phyloP scores from a whole-genome alignment of 163 green algal genomes.

The Prototheca cutis region DNA sequence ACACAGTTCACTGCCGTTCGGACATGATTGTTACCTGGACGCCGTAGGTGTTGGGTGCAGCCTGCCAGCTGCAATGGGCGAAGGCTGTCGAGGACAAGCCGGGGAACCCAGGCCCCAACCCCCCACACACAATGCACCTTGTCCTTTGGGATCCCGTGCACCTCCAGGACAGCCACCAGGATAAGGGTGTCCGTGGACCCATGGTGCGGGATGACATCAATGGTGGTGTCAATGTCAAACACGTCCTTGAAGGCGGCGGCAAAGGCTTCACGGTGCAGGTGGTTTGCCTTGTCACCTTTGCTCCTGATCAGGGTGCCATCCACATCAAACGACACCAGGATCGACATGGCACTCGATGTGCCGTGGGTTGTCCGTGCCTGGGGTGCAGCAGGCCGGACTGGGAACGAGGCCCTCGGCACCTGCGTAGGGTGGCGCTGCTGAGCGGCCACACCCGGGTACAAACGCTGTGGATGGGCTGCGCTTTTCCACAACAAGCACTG shows the following conservation, averaged over 20 bases:
- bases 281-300: conserved; percentile 45
- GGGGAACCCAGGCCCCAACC: conserved; percentile 5
- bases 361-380: too few species aligned
- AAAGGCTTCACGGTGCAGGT: conserved; percentile 60
- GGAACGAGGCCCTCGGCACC: too few species aligned
- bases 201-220: conserved; percentile 57
- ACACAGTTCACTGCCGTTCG: not conserved
- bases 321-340: conserved; percentile 38
- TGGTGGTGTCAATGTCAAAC: conserved; percentile 45
- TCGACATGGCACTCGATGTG: not conserved
- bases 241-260: conserved; percentile 38
- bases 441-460: too few species aligned
- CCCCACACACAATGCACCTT: conserved; percentile 22
- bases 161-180: conserved; percentile 41
- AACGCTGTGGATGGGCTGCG: too few species aligned
- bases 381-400: too few species aligned
- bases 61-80: too few species aligned
- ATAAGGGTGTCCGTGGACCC: conserved; percentile 47
- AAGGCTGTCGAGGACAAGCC: too few species aligned
- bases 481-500: too few species aligned
- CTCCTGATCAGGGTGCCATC: conserved; percentile 58
- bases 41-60: too few species aligned
- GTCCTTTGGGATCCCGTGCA: conserved; percentile 46
- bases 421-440: too few species aligned
- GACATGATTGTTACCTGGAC: not conserved